Base-by-base conservation (phyloP, 208 protist genomes). In the Acanthamoeba culbertsoni region DNA sequence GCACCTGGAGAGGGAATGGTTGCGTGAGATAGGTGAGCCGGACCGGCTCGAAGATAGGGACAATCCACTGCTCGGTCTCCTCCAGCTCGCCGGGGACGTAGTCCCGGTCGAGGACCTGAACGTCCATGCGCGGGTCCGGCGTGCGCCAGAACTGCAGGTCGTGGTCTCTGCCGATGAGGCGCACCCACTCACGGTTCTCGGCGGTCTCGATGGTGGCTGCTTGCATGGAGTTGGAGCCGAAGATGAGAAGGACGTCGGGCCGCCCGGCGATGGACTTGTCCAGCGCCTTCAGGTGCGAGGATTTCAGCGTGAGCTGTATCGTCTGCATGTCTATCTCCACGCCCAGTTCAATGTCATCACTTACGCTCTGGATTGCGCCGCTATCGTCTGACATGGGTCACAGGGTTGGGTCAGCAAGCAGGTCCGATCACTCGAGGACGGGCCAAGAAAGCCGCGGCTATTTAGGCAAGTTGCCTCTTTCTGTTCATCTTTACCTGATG, bases 21-120 rank as follows among this genome's bases (percentile, higher is more conserved):
- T 75, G 12, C 28, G 53, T 62, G 91, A 96, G 94, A 89, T 89
- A 95, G 26, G 91, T 86, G 10, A 59, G 55, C 14, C 95, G 93
- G 45, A 96, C 73, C 12, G 95, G 96, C 93, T 97, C 96, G 57
- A 95, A 91, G 45, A 97, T 31, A 12, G 51, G 65, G 0, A 63
- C 45, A 45, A 97, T 95, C 96, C 96, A 97, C 62, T 91, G 20
- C 77, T 96, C 94, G 33, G 37, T 73, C 23, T 53, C 65, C 40
- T 94, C 92, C 18, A 96, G 91, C 75, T 96, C 96, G 14, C 82
- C 93, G 8, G 96, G 96, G n/a, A 86, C 73, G 94, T 96, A 96
- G 28, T 95, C 89, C 26, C 96, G 77, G 14, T 73, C 75, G 45
- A 45, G 53, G 45, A 94, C n/a, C 59, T 91, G 65, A 6, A 73